A percentile compares a stretch with the other conserved stretches of the same genome.
Evolutionary conservation across 169 alveolate species (phyloP).

Genomic region (Perkinsus marinus): DNA sequence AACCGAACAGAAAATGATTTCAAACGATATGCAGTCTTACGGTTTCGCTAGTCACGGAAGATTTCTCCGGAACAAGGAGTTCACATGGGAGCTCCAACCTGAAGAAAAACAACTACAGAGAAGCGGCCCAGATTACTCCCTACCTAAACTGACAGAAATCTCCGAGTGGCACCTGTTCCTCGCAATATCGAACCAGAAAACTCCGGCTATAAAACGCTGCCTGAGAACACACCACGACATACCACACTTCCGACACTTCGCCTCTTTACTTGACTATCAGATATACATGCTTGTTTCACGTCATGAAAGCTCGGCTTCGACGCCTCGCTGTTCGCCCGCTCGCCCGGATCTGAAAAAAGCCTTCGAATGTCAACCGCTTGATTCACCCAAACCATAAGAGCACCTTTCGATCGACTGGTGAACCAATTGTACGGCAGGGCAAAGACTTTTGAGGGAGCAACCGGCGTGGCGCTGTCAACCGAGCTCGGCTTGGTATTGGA

Average conservation of each 20-base stretch:
- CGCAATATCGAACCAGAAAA: constrained; percentile 29
- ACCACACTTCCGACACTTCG: not conserved
- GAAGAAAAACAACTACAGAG: not conserved
- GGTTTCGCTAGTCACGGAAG: not conserved
- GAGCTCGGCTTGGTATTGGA: not conserved
- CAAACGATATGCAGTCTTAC: not conserved
- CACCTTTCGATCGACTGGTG: not conserved
- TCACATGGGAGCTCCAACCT: not conserved
- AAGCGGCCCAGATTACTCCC: too few relatives aligned
- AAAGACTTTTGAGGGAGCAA: not conserved
- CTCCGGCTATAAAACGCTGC: not conserved
- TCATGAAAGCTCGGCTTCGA: not conserved
- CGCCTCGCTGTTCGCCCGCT: too few relatives aligned
- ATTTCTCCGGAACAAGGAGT: not conserved
- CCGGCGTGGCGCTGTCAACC: not conserved
- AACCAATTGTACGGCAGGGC: not conserved
- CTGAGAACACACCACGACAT: not conserved
- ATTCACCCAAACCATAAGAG: too few relatives aligned
- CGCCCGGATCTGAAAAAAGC: too few relatives aligned
- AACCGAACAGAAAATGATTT: too few relatives aligned
- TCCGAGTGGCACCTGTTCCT: constrained; percentile 18
- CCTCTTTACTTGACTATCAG: not conserved
- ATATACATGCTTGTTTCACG: not conserved
- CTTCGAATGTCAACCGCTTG: too few relatives aligned
- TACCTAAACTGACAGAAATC: not conserved